Evolutionary conservation across 1,284 basidiomycete species (phyloP).

Genomic region (Earliella scabrosa): DNA sequence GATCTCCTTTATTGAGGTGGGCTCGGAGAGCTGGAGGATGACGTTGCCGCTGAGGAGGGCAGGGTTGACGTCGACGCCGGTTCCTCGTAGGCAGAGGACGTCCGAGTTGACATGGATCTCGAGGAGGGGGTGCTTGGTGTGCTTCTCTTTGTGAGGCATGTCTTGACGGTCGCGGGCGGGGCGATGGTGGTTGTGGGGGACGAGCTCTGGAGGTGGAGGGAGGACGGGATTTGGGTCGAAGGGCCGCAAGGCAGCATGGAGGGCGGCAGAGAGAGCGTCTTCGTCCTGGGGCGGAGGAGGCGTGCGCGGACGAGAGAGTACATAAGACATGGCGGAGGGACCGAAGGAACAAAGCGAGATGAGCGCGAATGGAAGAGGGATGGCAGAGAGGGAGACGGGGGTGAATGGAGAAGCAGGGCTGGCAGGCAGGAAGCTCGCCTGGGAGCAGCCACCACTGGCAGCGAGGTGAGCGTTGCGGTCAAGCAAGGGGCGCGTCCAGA

Average conservation of each 20-base stretch:
- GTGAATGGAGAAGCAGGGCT: too few relatives aligned
- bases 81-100: conserved; percentile 74
- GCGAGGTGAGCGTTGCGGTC: not conserved
- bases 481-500: not conserved
- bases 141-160: conserved; percentile 44
- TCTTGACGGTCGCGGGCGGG: conserved; percentile 38
- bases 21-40: conserved; percentile 77
- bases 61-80: conserved; percentile 84
- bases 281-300: conserved; percentile 31
- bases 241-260: conserved; percentile 38
- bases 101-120: conserved; percentile 80
- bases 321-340: conserved; percentile 33
- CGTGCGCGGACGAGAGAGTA: conserved; percentile 28
- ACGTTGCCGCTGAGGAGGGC: conserved; percentile 78
- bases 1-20: conserved; percentile 87
- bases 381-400: too few relatives aligned
- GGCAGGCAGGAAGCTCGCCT: not conserved
- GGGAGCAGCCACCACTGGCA: too few relatives aligned
- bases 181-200: conserved; percentile 34
- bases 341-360: conserved; percentile 4
- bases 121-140: conserved; percentile 56
- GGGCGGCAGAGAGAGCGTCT: conserved; percentile 37
- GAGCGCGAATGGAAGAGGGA: not conserved
- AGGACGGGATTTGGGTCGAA: conserved; percentile 22
- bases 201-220: conserved; percentile 38